Conservation (phyloP, 129 eudicot species). For the Tagetes patula region DNA sequence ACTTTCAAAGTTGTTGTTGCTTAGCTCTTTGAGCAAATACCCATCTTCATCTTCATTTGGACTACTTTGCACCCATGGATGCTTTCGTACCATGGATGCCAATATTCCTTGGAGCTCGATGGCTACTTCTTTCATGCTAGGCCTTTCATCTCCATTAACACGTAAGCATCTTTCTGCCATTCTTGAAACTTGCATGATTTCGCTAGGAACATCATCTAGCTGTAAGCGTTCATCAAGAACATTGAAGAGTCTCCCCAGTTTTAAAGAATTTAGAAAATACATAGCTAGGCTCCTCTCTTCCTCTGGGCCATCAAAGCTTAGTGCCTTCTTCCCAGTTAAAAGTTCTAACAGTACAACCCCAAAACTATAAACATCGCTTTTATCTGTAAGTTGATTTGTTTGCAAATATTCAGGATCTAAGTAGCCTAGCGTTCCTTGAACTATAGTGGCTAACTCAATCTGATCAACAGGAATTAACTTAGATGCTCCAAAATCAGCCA, state of each 20-base stretch:
- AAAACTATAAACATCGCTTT: conserved; percentile 54
- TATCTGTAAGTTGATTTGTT: conserved; percentile 44
- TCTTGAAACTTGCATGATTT: conserved; percentile 27
- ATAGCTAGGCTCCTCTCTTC: conserved; percentile 38
- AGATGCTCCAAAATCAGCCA: conserved; percentile 57
- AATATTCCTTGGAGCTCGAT: conserved; percentile 37
- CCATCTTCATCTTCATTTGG: conserved; percentile 23
- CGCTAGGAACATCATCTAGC: conserved; percentile 21
- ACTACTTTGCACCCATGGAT: conserved; percentile 34
- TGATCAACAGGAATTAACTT: conserved; percentile 44
- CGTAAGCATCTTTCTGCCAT: conserved; percentile 34
- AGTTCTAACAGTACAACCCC: conserved; percentile 50
- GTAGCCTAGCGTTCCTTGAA: conserved; percentile 52
- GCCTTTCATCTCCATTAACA: conserved; percentile 40
- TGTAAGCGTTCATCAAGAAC: conserved; percentile 28
- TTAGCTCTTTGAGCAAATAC: conserved; percentile 24
- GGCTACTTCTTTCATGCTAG: conserved; percentile 43
- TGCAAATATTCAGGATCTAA: conserved; percentile 53
- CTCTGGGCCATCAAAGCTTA: conserved; percentile 42
- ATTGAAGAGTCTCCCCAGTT: conserved; percentile 24
- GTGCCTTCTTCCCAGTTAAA: conserved; percentile 34
- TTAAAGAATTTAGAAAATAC: conserved; percentile 34
- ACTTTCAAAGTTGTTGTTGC: background rate
- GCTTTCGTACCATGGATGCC: conserved; percentile 29
- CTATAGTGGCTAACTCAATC: conserved; percentile 40